These are phyloP conservation scores for Lachnellula subtilissima DNA, from an alignment of 2,329 filamentous ascomycete genomes.

Conservation along the genomic window DNA sequence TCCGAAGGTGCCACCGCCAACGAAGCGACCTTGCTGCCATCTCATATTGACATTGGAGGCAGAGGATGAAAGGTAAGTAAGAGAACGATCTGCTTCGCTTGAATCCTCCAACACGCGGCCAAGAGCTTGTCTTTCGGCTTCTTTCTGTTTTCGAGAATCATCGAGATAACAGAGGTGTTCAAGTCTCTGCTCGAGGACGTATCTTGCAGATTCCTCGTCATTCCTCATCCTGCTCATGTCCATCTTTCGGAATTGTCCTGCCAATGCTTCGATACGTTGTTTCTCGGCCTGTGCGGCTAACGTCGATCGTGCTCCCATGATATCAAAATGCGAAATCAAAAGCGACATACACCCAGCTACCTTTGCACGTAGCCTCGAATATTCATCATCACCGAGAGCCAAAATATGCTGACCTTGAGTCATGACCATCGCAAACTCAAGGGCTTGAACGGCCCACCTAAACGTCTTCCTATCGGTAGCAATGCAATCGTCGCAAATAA, in stretches of 20 bases:
- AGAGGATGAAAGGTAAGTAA: conserved; percentile 89
- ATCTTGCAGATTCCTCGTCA: conserved; percentile 77
- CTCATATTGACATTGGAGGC: conserved; percentile 92
- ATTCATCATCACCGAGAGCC: conserved; percentile 85
- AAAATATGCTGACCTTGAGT: conserved; percentile 89
- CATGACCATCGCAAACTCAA: conserved; percentile 97
- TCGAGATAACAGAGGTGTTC: conserved; percentile 72
- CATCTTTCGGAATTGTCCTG: conserved; percentile 69
- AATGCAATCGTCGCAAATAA: conserved; percentile 95
- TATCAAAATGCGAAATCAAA: conserved; percentile 96
- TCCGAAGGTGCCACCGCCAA: conserved; percentile 94
- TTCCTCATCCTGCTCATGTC: conserved; percentile 70
- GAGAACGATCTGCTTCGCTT: conserved; percentile 90
- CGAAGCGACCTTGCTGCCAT: conserved; percentile 98
- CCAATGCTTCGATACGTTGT: conserved; percentile 75
- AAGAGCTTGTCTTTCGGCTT: conserved; percentile 80
- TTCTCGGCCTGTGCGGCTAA: conserved; percentile 92
- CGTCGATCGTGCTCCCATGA: conserved; percentile 93
- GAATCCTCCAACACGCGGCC: conserved; percentile 89
- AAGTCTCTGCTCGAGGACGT: conserved; percentile 71
- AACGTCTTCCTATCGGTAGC: conserved; percentile 94
- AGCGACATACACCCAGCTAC: conserved; percentile 97
- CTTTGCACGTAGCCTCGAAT: conserved; percentile 74
- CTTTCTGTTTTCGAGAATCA: conserved; percentile 68
- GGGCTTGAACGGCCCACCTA: conserved; percentile 89